Conservation (phyloP, 2,329 filamentous ascomycete species). For the Penicillium sp. region DNA sequence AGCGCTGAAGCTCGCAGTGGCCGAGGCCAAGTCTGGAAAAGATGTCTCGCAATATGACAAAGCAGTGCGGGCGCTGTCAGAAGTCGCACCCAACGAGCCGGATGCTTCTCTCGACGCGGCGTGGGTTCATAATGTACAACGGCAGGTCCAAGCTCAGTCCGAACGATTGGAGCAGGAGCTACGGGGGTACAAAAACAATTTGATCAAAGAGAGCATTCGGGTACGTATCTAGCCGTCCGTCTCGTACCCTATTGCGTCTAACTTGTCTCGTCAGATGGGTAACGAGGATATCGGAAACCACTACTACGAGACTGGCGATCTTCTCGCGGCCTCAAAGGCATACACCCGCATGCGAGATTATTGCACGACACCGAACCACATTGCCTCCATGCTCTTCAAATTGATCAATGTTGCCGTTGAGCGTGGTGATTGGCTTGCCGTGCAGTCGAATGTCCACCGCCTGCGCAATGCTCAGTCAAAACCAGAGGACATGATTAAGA, state of each 20-base stretch:
- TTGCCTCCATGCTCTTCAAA: constrained; percentile 78
- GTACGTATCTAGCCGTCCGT: constrained; percentile 51
- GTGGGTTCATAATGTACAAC: constrained; percentile 74
- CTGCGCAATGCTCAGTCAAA: constrained; percentile 56
- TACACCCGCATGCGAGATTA: constrained; percentile 89
- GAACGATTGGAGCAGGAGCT: constrained; percentile 80
- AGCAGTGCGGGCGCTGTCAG: constrained; percentile 65
- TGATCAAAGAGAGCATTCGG: constrained; percentile 95
- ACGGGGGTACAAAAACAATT: constrained; percentile 91
- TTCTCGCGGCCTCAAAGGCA: constrained; percentile 71
- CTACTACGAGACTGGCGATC: constrained; percentile 75
- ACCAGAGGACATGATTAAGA: constrained; percentile 59
- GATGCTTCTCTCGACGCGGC: constrained; percentile 67
- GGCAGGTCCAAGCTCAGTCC: constrained; percentile 69
- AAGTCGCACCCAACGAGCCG: constrained; percentile 66
- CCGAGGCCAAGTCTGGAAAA: constrained; percentile 73
- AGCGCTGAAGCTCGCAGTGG: constrained; percentile 75
- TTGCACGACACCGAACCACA: constrained; percentile 79
- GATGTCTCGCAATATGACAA: constrained; percentile 73
- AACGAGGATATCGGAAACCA: constrained; percentile 89
- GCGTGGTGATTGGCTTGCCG: constrained; percentile 73
- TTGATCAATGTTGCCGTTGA: constrained; percentile 75
- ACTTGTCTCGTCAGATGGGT: constrained; percentile 68
- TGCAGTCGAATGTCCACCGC: constrained; percentile 62
- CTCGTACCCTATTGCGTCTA: background rate